Evolutionary conservation across 73 alveolate species (phyloP).

Genomic region (Symbiodinium pilosum): DNA sequence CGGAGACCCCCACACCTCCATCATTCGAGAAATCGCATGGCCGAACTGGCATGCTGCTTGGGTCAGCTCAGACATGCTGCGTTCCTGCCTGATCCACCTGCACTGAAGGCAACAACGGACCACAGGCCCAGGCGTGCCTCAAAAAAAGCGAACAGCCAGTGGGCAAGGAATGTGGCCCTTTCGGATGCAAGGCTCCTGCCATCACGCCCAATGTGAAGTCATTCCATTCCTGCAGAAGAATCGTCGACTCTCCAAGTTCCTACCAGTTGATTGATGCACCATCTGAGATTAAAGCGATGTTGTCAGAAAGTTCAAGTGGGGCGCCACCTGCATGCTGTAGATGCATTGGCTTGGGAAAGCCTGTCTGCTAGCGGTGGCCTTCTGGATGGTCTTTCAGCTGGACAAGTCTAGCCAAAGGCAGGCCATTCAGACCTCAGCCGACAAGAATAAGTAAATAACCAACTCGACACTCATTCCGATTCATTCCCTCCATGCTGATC

Average conservation of each 20-base stretch:
- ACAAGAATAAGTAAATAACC: no score
- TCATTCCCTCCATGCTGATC: no score
- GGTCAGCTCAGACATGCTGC: background rate
- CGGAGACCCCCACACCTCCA: background rate
- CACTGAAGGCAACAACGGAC: background rate
- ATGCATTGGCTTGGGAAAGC: background rate
- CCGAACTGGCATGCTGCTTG: no score
- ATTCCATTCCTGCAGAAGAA: slow-evolving; percentile 74
- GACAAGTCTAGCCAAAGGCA: slow-evolving; percentile 64
- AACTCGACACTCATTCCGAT: no score
- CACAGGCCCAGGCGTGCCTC: slow-evolving; percentile 25
- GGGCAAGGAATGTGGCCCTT: no score
- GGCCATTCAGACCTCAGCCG: slow-evolving; percentile 55
- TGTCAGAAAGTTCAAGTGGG: slow-evolving; percentile 58
- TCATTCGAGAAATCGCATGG: background rate
- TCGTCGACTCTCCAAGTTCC: background rate
- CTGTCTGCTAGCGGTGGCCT: background rate
- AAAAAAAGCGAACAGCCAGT: no score
- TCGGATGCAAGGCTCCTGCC: slow-evolving; percentile 9
- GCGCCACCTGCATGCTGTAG: slow-evolving; percentile 6
- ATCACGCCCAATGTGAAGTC: slow-evolving; percentile 88
- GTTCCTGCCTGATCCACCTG: background rate
- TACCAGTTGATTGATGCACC: no score
- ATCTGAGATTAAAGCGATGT: slow-evolving; percentile 7
- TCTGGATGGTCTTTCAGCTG: slow-evolving; percentile 86